Evolutionary conservation across 2,329 filamentous ascomycete species (phyloP).

Genomic region (Phaeosphaeriaceae sp.): DNA sequence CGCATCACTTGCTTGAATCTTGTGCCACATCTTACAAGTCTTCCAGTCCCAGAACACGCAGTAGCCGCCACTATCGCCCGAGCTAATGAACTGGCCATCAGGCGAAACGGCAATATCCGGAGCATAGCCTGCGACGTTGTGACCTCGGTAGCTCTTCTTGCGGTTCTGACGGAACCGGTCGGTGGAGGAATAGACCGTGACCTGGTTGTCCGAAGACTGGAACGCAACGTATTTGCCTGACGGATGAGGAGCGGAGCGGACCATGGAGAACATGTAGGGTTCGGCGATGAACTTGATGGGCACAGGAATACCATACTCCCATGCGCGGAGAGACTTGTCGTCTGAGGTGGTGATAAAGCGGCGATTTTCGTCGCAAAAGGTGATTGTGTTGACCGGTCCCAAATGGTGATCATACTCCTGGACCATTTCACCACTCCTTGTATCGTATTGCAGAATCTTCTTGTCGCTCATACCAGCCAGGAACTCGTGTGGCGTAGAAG

Average conservation of each 20-base stretch:
- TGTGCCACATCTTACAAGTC: conserved; percentile 98
- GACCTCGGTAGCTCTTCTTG: conserved; percentile 94
- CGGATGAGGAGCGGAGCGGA: conserved; percentile 82
- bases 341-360: conserved; percentile 98
- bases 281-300: conserved; percentile 99
- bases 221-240: conserved; percentile 93
- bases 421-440: conserved; percentile 78
- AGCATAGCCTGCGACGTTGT: conserved; percentile 93
- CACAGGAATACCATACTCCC: conserved; percentile 98
- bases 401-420: conserved; percentile 99
- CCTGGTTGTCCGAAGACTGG: conserved; percentile 93
- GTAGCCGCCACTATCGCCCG: conserved; percentile 85
- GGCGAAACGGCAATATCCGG: conserved; percentile 89
- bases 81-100: conserved; percentile 89
- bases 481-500: conserved; percentile 84
- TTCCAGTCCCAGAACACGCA: conserved; percentile 99
- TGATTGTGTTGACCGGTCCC: conserved; percentile 97
- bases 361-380: conserved; percentile 91
- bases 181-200: conserved; percentile 91
- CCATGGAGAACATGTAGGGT: conserved; percentile 97
- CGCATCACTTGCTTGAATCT: conserved; percentile 83
- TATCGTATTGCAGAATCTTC: conserved; percentile 98
- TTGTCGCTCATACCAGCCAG: conserved; percentile 97
- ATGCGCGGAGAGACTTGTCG: conserved; percentile 93
- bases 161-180: conserved; percentile 97